Base-by-base conservation (phyloP, 2,329 filamentous ascomycete genomes). In the Aspergillus pseudotamarii region DNA sequence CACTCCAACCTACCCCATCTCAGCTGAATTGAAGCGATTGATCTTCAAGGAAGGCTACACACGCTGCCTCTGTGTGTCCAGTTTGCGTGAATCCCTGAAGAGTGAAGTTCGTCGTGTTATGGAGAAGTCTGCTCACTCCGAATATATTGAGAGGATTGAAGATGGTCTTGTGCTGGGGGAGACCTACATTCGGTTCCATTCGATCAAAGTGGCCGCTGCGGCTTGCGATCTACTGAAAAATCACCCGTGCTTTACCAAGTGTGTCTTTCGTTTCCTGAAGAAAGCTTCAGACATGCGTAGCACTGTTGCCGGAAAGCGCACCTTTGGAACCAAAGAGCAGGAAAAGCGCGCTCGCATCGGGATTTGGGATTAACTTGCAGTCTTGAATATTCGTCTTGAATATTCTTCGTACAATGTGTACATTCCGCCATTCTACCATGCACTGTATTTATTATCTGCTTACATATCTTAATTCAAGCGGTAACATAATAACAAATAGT, bases 1-100 rank as follows among this genome's bases (percentile, higher is more conserved):
- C 48, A 76, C 73, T 8, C 71, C 74, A 1, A 76, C 73, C 5
- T 76, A 74, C 38, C 74, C 74, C 6, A 74, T 75, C 21, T 57
- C 70, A 0, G 60, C 61, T 10, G 59, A 64, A 3, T 71, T 74
- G 60, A 61, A 68, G 30, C 32, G 58, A 2, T 59, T 70, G 45
- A 68, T 76, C 19, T 57, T 64, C 14, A 46, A 70, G 0, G 48
- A 68, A 32, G 70, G 71, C 11, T 64, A 72, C 36, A 75, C 71
- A 4, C 72, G 74, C 10, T 72, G 66, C 32, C n/a, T 76, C 28
- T 64, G 65, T 1, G 62, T 76, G 11, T 66, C 59, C 3, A 58
- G 65, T 21, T 36, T 64, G 12, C 53, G 58, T 4, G 59, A 67
- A 14, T 45, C 43, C 21, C 34, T 66, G 45, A 65, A 56, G 56